Percentiles rank a stretch among this genome's conserved stretches.
phyloP scores from a whole-genome alignment of 345 rosid genomes.

The Trapa bicornis region DNA sequence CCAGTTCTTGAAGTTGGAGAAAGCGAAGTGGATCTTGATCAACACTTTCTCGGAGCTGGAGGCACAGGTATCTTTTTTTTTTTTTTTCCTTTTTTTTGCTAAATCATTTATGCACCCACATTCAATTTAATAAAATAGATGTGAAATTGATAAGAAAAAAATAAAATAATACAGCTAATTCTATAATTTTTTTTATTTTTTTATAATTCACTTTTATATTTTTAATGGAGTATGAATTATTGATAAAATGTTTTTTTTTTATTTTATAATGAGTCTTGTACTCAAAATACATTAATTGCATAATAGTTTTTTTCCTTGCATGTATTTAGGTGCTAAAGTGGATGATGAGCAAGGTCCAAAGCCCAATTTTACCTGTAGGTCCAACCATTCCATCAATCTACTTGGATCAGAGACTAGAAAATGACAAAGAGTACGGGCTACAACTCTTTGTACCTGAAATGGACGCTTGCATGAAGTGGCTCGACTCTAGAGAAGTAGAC shows the following conservation, averaged over 20 bases:
- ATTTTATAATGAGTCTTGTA: no score
- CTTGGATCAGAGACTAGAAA: constrained; percentile 17
- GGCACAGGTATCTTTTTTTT: constrained; percentile 22
- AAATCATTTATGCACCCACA: no score
- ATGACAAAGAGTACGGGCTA: constrained; percentile 21
- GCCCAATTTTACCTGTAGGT: constrained; percentile 15
- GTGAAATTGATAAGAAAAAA: no score
- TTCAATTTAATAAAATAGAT: no score
- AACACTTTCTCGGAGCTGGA: constrained; percentile 39
- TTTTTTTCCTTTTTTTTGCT: no score
- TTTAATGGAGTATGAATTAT: no score
- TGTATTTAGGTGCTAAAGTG: constrained; percentile 14
- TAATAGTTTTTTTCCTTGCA: no score
- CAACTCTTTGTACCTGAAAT: constrained; percentile 20
- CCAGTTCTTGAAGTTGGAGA: constrained; percentile 26
- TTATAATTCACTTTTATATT: no score
- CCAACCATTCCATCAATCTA: constrained; percentile 27
- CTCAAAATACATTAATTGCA: no score
- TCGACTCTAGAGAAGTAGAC: constrained; percentile 25
- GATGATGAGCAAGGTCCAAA: constrained; percentile 12
- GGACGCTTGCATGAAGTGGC: constrained; percentile 29
- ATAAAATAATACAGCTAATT: no score
- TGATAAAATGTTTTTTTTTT: no score
- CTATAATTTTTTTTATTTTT: no score
- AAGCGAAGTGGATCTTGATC: constrained; percentile 28